Evolutionary conservation across 148 eudicot species (phyloP), one percentile per base, ranked within the genome.

Genomic region (Nyssa sinensis): DNA sequence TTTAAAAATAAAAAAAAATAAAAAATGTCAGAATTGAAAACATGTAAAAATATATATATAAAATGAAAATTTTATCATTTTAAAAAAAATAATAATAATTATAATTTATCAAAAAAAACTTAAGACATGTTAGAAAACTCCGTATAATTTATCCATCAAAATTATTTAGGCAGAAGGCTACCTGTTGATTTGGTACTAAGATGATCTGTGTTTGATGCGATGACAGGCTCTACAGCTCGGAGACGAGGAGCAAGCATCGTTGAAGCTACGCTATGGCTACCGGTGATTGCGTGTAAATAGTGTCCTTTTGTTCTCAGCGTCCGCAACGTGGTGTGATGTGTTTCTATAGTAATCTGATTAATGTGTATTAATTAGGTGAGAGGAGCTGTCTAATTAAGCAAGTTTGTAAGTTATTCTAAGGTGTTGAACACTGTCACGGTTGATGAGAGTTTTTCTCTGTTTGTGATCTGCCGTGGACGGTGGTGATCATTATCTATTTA

Each of bases 161-260:
- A n/a, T n/a, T n/a, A n/a, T n/a, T n/a, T n/a, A n/a, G n/a, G n/a
- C n/a, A n/a, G n/a, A n/a, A n/a, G n/a, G n/a, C n/a, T n/a, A n/a
- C n/a, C n/a, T n/a, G n/a, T n/a, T n/a, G n/a, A n/a, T n/a, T n/a
- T n/a, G n/a, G n/a, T n/a, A n/a, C n/a, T n/a, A n/a, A n/a, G n/a
- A n/a, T n/a, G 51, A 44, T 2, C 17, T 12, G 19, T 6, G 8
- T 9, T 1, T 64, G 8, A 32, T 64, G 60, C 31, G 16, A 10
- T 62, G 24, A 39, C 89, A 91, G 97, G 97, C 92, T 89, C 66
- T 89, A 91, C 88, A 89, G 91, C 66, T 85, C 80, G 34, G 97
- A 91, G 10, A 86, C 88, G 7, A 86, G 85, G 87, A 88, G 92
- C 92, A 82, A 82, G 80, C 87, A 85, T 73, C 71, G 60, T 33